A percentile compares a stretch with the other conserved stretches of the same genome.
phyloP scores from a whole-genome alignment of 75 land plant species.

The Ceratopteris richardii region DNA sequence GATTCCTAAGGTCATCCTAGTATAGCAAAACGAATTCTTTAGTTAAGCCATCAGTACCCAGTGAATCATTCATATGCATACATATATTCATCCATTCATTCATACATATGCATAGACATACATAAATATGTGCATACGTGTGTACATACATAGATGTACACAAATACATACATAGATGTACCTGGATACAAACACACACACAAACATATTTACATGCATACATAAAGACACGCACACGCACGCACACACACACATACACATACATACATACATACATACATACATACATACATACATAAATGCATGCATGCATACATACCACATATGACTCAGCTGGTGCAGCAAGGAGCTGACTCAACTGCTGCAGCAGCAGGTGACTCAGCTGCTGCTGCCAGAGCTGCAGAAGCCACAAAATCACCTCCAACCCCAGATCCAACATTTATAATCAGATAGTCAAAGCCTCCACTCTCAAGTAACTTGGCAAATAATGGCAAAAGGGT shows the following conservation, averaged over 20 bases:
- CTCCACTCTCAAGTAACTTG: too few relatives aligned
- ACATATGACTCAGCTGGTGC: background rate
- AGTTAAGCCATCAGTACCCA: too few relatives aligned
- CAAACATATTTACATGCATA: background rate
- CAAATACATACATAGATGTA: background rate
- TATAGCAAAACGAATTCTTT: too few relatives aligned
- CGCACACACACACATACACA: too few relatives aligned
- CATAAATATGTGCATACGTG: background rate
- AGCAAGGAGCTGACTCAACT: background rate
- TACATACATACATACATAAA: too few relatives aligned
- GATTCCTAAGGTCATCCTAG: too few relatives aligned
- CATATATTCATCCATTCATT: background rate
- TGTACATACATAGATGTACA: background rate
- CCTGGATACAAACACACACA: background rate
- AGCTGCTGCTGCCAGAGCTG: background rate
- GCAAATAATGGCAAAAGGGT: background rate
- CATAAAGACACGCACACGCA: background rate
- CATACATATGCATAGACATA: background rate
- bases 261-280: background rate
- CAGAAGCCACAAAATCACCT: too few relatives aligned
- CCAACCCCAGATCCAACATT: too few relatives aligned
- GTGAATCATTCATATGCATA: background rate
- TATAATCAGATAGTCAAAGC: too few relatives aligned
- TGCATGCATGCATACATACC: background rate
- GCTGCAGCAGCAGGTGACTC: background rate